Evolutionary conservation across 306 rosid genomes (phyloP).

Genomic region (Betula pendula): DNA sequence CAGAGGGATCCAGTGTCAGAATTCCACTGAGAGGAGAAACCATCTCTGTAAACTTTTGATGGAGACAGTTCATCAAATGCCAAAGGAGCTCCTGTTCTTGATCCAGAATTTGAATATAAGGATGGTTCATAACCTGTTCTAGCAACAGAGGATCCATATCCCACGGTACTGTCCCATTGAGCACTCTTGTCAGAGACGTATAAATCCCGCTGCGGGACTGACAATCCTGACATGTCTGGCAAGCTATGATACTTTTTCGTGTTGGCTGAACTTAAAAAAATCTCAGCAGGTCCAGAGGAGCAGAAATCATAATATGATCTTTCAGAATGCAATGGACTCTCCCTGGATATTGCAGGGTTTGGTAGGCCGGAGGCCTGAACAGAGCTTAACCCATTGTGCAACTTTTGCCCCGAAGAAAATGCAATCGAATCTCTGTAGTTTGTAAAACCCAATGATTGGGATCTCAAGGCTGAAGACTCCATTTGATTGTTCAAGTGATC

Average conservation of each 20-base stretch:
- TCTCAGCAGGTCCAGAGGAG: slow-evolving; percentile 54
- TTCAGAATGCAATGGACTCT: slow-evolving; percentile 56
- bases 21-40: slow-evolving; percentile 57
- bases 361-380: slow-evolving; percentile 62
- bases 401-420: slow-evolving; percentile 58
- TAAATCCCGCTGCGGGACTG: slow-evolving; percentile 51
- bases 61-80: slow-evolving; percentile 81
- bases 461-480: slow-evolving; percentile 46
- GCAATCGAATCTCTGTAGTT: slow-evolving; percentile 63
- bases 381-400: slow-evolving; percentile 63
- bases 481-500: slow-evolving; percentile 51
- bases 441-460: slow-evolving; percentile 48
- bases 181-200: slow-evolving; percentile 50
- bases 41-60: slow-evolving; percentile 48
- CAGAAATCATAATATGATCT: slow-evolving; percentile 47
- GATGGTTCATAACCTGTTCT: slow-evolving; percentile 40
- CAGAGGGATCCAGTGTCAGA: slow-evolving; percentile 75
- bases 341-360: slow-evolving; percentile 49
- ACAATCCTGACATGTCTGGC: slow-evolving; percentile 69
- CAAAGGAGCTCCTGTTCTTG: slow-evolving; percentile 56
- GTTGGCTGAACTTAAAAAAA: slow-evolving; percentile 47
- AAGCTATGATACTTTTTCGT: slow-evolving; percentile 84
- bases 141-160: slow-evolving; percentile 52
- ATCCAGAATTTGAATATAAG: slow-evolving; percentile 46
- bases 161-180: slow-evolving; percentile 53